A percentile compares a stretch with the other conserved stretches of the same genome.
phyloP scores from a whole-genome alignment of 805 yeast genomes.

The Candida endomychidarum region DNA sequence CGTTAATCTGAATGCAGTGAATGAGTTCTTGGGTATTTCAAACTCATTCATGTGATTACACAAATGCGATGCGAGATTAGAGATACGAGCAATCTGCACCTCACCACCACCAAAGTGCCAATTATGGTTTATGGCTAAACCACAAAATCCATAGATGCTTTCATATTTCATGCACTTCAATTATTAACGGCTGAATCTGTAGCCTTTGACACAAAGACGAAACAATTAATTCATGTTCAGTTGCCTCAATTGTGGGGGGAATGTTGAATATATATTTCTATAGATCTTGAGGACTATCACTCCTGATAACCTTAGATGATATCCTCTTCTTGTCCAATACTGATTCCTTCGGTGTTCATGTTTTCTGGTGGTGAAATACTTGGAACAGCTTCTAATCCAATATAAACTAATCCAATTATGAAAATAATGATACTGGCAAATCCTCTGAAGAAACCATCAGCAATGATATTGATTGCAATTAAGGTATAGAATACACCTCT shows the following conservation, averaged over 20 bases:
- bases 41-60: slow-evolving; percentile 6
- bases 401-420: slow-evolving; percentile 57
- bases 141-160: too few species aligned
- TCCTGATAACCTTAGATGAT: slow-evolving; percentile 29
- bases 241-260: too few species aligned
- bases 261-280: too few species aligned
- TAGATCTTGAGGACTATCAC: too few species aligned
- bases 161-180: too few species aligned
- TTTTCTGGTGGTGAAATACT: slow-evolving; percentile 78
- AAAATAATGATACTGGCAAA: slow-evolving; percentile 60
- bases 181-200: too few species aligned
- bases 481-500: slow-evolving; percentile 57
- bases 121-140: too few species aligned
- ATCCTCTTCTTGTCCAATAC: slow-evolving; percentile 43
- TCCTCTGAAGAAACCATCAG: slow-evolving; percentile 56
- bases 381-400: slow-evolving; percentile 68
- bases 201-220: too few species aligned
- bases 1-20: slow-evolving; percentile 58
- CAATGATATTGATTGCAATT: slow-evolving; percentile 37
- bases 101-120: not conserved
- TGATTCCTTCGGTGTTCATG: slow-evolving; percentile 55
- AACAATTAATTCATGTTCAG: too few species aligned
- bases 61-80: slow-evolving; percentile 4
- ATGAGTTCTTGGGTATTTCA: slow-evolving; percentile 50
- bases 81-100: not conserved